Percentiles rank a stretch among this genome's conserved stretches.
These are phyloP conservation scores for Acacia confusa DNA, from an alignment of 306 rosid genomes.

Conservation along the genomic window DNA sequence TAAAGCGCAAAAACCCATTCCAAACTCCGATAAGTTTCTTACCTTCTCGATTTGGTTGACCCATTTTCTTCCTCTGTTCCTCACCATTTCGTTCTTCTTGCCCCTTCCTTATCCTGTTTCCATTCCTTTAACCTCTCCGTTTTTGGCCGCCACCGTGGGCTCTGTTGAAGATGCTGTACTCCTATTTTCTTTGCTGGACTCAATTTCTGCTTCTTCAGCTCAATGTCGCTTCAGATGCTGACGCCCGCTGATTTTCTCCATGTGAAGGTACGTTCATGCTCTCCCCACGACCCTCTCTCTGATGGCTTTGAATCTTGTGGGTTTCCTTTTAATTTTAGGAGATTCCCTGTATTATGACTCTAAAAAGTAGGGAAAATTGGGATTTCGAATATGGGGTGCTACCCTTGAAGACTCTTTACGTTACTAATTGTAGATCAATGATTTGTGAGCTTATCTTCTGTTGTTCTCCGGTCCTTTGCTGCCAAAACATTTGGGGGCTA, in stretches of 20 bases:
- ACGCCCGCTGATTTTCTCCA: neutral
- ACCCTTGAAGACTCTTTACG: constrained; percentile 4
- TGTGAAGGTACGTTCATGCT: constrained; percentile 23
- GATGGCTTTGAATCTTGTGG: neutral
- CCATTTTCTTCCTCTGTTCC: constrained; percentile 19
- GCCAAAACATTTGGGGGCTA: constrained; percentile 28
- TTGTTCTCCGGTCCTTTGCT: neutral
- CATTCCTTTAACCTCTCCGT: constrained; percentile 9
- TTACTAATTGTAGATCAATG: constrained; percentile 14
- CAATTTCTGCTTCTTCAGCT: constrained; percentile 32
- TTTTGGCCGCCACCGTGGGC: neutral
- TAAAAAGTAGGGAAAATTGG: neutral
- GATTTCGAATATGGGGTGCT: constrained; percentile 32
- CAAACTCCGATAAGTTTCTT: neutral
- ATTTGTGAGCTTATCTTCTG: constrained; percentile 13
- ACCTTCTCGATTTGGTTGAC: constrained; percentile 45
- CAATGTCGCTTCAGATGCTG: constrained; percentile 31
- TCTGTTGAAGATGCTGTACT: neutral
- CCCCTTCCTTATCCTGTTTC: constrained; percentile 18
- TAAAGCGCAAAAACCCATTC: constrained; percentile 15
- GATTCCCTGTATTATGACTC: constrained; percentile 20
- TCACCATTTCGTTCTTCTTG: neutral
- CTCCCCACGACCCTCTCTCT: neutral
- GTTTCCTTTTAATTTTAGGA: neutral
- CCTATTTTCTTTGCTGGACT: neutral